Base-by-base conservation (phyloP, 2,329 filamentous ascomycete species). In the Talaromyces sp. region DNA sequence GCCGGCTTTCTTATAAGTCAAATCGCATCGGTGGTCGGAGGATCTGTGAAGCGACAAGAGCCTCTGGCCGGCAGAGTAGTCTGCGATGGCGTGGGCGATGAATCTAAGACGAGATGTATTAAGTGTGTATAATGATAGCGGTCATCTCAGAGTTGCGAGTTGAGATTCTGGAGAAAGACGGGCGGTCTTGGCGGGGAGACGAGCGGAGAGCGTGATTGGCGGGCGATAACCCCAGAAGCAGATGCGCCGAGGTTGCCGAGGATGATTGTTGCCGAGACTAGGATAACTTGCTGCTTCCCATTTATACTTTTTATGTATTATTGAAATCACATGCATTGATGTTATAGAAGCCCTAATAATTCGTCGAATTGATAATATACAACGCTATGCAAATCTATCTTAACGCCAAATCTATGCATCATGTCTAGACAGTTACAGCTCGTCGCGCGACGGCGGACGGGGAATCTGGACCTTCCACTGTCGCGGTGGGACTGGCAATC, bases 251-350 rank as follows among this genome's bases (percentile, higher is more conserved):
- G 37, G 59, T 61, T 50, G 45, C 56, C 61, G 61, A 63, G 52
- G 61, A 63, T 31, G 56, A 43, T 91, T 96, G 65, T 96, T 66
- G 91, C 91, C 78, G 35, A 37, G 35, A 37, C 35, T 3, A 37
- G 35, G 27, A 31, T 31, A 31, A 31, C 4, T 31, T 31, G 7
- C 1, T 31, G 4, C 27, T 31, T 31, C 5, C 7, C 27, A 37
- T 37, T 37, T 13, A 35, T 54, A 14, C 14, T 33, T 24, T 31
- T 31, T 31, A 31, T 31, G 27, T 31, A 31, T 27, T 27, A 27
- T 7, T 19, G 16, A 11, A 24, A 37, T 39, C 33, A 56, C 50
- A 35, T 54, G 50, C 50, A 33, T 13, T 54, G 50, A 54, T 8
- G n/a, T 22, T 22, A 22, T 22, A 22, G 22, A 1, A 22, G 22